A percentile compares a stretch with the other conserved stretches of the same genome.
Conservation (phyloP, 2,329 filamentous ascomycete genomes). For the Calonectria pauciramosa region DNA sequence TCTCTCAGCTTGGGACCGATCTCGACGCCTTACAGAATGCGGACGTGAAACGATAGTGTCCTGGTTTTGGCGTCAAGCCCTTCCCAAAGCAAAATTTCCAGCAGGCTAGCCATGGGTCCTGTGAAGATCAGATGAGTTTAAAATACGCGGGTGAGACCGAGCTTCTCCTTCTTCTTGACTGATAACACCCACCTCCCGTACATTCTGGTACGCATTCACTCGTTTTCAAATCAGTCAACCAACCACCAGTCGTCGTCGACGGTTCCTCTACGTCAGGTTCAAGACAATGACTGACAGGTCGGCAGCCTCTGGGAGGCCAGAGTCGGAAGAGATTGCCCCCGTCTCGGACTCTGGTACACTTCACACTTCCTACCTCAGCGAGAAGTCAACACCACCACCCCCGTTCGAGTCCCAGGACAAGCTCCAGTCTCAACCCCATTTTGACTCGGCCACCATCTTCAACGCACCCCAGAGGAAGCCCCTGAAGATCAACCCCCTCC, state of each 20-base stretch:
- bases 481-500: not conserved
- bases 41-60: not conserved
- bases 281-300: not conserved
- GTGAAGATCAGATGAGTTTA: not conserved
- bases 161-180: not conserved
- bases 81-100: not conserved
- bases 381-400: not conserved
- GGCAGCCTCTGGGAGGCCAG: not conserved
- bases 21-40: not conserved
- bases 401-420: too few species aligned
- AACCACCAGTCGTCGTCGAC: too few species aligned
- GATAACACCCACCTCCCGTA: not conserved
- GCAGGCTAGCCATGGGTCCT: not conserved
- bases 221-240: not conserved
- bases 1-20: not conserved
- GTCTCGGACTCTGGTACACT: not conserved
- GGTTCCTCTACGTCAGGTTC: not conserved
- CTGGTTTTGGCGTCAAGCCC: not conserved
- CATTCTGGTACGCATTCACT: conserved; percentile 6
- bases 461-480: not conserved
- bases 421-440: not conserved
- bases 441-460: not conserved
- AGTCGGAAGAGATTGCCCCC: not conserved
- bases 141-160: not conserved
- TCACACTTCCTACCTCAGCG: not conserved